Base-by-base conservation (phyloP, 2,329 filamentous ascomycete species). In the Mycogone perniciosa region DNA sequence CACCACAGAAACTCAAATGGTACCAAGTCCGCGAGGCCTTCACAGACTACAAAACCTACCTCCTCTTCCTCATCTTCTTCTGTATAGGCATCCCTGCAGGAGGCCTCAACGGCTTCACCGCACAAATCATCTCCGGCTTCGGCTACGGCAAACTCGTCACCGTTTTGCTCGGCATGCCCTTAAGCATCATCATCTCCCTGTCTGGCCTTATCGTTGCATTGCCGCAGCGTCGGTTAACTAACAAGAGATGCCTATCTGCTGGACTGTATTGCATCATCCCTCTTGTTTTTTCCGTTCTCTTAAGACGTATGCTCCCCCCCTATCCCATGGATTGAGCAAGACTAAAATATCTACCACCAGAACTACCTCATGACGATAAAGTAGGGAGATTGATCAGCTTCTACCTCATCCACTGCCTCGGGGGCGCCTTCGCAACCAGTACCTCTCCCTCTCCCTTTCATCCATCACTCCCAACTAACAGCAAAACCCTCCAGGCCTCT, bases 21-120 rank as follows among this genome's bases (percentile, higher is more conserved):
- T 54, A 56, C 13, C 67, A 70, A 52, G 59, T 66, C 34, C 43
- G 58, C 6, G 67, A 70, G 53, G 63, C 64, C 0, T 48, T 69
- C 6, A 53, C 52, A 6, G 67, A 70, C 49, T 59, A 60, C 4
- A 65, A 68, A 44, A 60, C 60, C 1, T 69, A 64, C 58, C 51
- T 62, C 0, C 57, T 65, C 27, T 61, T 63, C 40, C 34, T 64
- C 4, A 62, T 64, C 7, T 58, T 55, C 13, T 51, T 65, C 4
- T 56, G 59, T 9, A 60, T 59, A 31, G 58, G 57, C 10, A 54
- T 68, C 1, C 62, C 65, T 1, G 61, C 58, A 6, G 65, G 64
- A 4, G 65, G 62, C 1, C 55, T 67, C 4, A 57, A 57, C 8
- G 55, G 56, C 5, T 80, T 79, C 48, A 74, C 73, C 4, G 77